Evolutionary conservation across 176 grass and related monocot species (phyloP).

Genomic region (Triticum monococcum): DNA sequence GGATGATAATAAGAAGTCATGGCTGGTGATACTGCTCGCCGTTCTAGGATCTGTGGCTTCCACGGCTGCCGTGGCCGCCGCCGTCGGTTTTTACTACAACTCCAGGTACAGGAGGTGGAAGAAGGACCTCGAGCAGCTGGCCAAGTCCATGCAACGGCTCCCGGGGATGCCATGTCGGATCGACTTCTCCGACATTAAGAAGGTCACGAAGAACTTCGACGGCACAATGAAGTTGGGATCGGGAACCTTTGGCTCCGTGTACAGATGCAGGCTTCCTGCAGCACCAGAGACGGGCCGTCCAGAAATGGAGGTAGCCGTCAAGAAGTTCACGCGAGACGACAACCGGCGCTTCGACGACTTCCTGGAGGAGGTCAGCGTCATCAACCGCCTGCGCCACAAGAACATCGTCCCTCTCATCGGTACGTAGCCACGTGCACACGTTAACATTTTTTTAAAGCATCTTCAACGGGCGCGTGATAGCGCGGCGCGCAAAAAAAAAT

Average conservation of each 20-base stretch:
- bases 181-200: neutral
- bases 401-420: constrained; percentile 9
- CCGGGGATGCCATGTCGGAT: neutral
- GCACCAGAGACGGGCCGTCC: neutral
- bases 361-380: constrained; percentile 9
- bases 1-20: too few relatives aligned
- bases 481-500: too few relatives aligned
- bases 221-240: neutral
- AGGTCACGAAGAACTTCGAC: constrained; percentile 14
- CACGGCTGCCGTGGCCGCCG: neutral
- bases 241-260: neutral
- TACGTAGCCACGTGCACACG: neutral
- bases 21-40: neutral
- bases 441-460: too few relatives aligned
- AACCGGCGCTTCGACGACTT: neutral
- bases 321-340: neutral
- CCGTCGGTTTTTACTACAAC: neutral
- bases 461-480: too few relatives aligned
- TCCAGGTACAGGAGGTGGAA: constrained; percentile 16
- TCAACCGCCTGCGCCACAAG: constrained; percentile 23
- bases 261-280: neutral
- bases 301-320: neutral
- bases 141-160: neutral
- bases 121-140: neutral
- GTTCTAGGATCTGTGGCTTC: neutral